Evolutionary conservation across 164 flowering plant genomes (phyloP).

Genomic region (Tinospora cordifolia): DNA sequence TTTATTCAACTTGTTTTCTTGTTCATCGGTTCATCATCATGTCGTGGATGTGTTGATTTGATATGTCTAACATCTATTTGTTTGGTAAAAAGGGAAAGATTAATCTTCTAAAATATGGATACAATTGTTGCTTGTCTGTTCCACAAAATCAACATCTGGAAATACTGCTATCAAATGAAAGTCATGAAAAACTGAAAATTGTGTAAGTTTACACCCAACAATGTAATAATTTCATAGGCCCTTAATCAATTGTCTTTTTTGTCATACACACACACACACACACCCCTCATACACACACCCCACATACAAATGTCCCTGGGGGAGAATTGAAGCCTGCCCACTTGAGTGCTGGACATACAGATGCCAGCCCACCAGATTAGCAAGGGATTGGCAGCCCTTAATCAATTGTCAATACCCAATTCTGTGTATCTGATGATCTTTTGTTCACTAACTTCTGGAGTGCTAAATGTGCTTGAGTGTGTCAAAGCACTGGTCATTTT

Average conservation of each 20-base stretch:
- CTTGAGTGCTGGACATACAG: no score
- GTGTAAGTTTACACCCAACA: neutral
- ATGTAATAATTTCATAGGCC: neutral
- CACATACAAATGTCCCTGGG: no score
- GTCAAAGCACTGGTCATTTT: no score
- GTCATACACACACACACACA: no score
- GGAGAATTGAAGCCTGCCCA: no score
- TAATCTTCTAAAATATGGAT: neutral
- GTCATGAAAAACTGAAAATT: neutral
- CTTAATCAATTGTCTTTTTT: neutral
- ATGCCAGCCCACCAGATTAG: no score
- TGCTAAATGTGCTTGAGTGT: neutral
- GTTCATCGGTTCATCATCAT: neutral
- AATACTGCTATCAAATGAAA: neutral
- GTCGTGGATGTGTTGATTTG: neutral
- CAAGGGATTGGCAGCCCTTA: no score
- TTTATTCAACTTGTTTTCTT: neutral
- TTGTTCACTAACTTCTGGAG: neutral
- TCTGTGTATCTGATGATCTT: neutral
- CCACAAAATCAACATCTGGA: neutral
- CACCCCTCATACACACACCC: no score
- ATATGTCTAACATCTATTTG: neutral
- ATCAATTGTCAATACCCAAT: neutral
- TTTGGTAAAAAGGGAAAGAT: neutral
- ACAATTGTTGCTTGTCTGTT: neutral